Conservation (phyloP, 108 stramenopile genomes). For the Pseudonitzschia multistriata region DNA sequence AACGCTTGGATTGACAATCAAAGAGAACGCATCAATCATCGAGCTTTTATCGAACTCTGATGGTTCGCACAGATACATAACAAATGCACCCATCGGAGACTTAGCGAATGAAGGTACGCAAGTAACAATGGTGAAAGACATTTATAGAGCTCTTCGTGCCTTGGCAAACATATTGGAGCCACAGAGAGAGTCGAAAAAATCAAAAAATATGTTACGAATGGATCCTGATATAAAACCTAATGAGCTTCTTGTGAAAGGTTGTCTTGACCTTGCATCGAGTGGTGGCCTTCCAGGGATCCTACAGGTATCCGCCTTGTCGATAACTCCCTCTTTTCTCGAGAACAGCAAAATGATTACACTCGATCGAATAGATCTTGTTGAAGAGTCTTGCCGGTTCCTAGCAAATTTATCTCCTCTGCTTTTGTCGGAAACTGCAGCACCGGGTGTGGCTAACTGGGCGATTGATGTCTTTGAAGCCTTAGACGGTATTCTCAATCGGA, state of each 20-base stretch:
- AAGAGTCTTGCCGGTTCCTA: conserved; percentile 51
- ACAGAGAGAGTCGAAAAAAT: conserved; percentile 13
- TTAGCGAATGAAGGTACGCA: conserved; percentile 1
- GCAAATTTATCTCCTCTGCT: conserved; percentile 58
- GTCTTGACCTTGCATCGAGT: conserved; percentile 41
- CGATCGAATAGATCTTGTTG: conserved; percentile 37
- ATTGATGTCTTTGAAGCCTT: conserved; percentile 40
- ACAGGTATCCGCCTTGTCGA: conserved; percentile 42
- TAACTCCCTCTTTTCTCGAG: conserved; percentile 18
- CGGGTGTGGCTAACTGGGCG: conserved; percentile 43
- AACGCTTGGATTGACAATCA: conserved; percentile 48
- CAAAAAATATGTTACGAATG: not conserved
- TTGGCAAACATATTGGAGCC: conserved; percentile 60
- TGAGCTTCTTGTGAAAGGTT: conserved; percentile 36
- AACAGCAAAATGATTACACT: conserved; percentile 11
- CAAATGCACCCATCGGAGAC: not conserved
- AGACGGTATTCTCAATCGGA: conserved; percentile 30
- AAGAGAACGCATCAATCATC: conserved; percentile 21
- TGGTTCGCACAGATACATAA: not conserved
- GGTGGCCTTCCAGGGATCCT: conserved; percentile 52
- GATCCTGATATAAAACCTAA: conserved; percentile 18
- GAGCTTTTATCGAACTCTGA: conserved; percentile 13
- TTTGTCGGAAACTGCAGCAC: conserved; percentile 41
- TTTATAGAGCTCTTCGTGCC: conserved; percentile 49
- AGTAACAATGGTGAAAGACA: conserved; percentile 34